Conservation (phyloP, 2,329 filamentous ascomycete genomes). For the Emergomyces africanus region DNA sequence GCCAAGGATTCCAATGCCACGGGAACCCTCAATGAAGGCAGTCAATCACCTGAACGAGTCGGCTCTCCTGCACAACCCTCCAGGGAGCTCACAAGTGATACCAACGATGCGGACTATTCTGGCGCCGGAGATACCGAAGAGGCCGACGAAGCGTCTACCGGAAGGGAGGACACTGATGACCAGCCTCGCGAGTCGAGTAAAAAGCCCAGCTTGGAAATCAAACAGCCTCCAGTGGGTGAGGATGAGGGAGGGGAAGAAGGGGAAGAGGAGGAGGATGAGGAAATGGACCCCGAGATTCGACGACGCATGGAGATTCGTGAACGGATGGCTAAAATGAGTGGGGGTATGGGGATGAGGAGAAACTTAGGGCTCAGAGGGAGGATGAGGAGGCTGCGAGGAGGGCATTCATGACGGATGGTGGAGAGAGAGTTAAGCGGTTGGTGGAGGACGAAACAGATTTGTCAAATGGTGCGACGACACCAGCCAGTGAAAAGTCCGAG, state of each 20-base stretch:
- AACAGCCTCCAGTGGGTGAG: conserved; percentile 32
- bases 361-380: conserved; percentile 57
- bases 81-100: conserved; percentile 46
- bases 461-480: conserved; percentile 15
- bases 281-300: conserved; percentile 74
- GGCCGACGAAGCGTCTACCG: conserved; percentile 49
- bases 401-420: conserved; percentile 58
- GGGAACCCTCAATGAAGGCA: conserved; percentile 13
- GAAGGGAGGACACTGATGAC: conserved; percentile 64
- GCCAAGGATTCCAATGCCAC: conserved; percentile 26
- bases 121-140: conserved; percentile 52
- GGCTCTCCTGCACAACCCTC: conserved; percentile 27
- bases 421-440: conserved; percentile 40
- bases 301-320: conserved; percentile 81
- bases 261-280: conserved; percentile 41
- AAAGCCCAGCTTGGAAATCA: neutral
- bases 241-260: conserved; percentile 34
- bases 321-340: conserved; percentile 97
- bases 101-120: conserved; percentile 54
- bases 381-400: conserved; percentile 67
- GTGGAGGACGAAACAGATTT: conserved; percentile 36
- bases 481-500: conserved; percentile 22
- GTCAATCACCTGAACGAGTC: conserved; percentile 21
- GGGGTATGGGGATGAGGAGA: conserved; percentile 87
- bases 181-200: conserved; percentile 16